Base-by-base conservation (phyloP, 768 basidiomycete genomes). In the Podaxis sp. region DNA sequence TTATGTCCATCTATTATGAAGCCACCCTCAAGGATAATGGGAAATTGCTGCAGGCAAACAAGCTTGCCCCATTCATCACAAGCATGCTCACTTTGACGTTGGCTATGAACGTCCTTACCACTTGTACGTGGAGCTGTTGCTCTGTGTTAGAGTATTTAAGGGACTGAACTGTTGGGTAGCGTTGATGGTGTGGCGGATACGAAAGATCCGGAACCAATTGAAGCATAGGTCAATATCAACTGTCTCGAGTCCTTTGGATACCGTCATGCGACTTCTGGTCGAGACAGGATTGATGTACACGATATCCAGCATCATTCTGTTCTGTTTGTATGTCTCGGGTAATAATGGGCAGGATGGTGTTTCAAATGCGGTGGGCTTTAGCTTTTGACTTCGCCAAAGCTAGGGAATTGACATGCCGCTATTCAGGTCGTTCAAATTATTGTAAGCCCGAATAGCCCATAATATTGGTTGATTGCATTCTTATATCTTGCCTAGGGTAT, bases 231-330 rank as follows among this genome's bases (percentile, higher is more conserved):
- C 64, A 1, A 64, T 64, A 33, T 56, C 63, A n/a, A 53, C 60
- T 11, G 47, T 60, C 25, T 66, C 66, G 13, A 70, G 68, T 17
- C 75, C 73, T 4, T 67, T 77, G 24, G 66, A 65, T 22, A 67
- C 65, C 25, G 67, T 75, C 2, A 65, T 75, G 51, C 60, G 75
- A 13, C 66, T 78, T 25, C 63, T 79, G 57, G 71, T 79, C 29
- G 77, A 79, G 65, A 78, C 77, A 12, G 79, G 77, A 4, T 55
- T 78, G 15, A 70, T 80, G 56, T 78, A 80, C 55, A 77, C 77
- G 5, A 33, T 67, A 17, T 73, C 74, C 1, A 73, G 77, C 62
- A 64, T 73, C 19, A 70, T 77, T 54, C 67, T 78, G 12, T 76
- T 78, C 55, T 70, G 57, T 12, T 61, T 76, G 13, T 76, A 77